A percentile compares a stretch with the other conserved stretches of the same genome.
Conservation (phyloP, 768 basidiomycete genomes). For the Exsudoporus frostii region DNA sequence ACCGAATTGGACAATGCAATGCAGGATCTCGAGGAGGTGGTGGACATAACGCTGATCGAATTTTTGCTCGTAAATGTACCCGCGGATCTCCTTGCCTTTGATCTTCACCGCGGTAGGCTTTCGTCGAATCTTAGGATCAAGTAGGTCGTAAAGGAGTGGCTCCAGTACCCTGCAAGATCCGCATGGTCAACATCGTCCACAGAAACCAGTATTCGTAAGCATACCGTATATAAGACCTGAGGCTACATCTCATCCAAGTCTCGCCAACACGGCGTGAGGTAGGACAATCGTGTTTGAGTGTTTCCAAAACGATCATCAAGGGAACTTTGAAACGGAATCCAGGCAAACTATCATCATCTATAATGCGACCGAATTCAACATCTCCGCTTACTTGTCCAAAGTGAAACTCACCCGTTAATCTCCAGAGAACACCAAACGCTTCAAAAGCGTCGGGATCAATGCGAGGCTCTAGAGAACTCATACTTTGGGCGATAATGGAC, state of each 20-base stretch:
- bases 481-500: conserved; percentile 69
- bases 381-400: neutral
- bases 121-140: conserved; percentile 66
- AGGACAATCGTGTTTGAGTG: conserved; percentile 74
- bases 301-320: conserved; percentile 84
- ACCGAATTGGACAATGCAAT: conserved; percentile 80
- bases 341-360: conserved; percentile 79
- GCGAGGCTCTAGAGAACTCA: conserved; percentile 52
- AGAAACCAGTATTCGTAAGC: neutral
- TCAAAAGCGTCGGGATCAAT: conserved; percentile 64
- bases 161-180: conserved; percentile 71
- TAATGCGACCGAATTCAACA: neutral
- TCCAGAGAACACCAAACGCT: conserved; percentile 91
- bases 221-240: conserved; percentile 89
- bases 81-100: conserved; percentile 62
- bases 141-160: conserved; percentile 74
- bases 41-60: conserved; percentile 74
- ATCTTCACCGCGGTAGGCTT: conserved; percentile 48
- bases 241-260: conserved; percentile 95
- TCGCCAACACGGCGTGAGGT: conserved; percentile 76
- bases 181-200: neutral
- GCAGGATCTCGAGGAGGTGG: conserved; percentile 73
- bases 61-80: conserved; percentile 64
- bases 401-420: conserved; percentile 63
- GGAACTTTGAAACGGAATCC: conserved; percentile 83